Evolutionary conservation across 2,329 filamentous ascomycete genomes (phyloP), one percentile per base, ranked within the genome.

Genomic region (Cladosporium sp.): DNA sequence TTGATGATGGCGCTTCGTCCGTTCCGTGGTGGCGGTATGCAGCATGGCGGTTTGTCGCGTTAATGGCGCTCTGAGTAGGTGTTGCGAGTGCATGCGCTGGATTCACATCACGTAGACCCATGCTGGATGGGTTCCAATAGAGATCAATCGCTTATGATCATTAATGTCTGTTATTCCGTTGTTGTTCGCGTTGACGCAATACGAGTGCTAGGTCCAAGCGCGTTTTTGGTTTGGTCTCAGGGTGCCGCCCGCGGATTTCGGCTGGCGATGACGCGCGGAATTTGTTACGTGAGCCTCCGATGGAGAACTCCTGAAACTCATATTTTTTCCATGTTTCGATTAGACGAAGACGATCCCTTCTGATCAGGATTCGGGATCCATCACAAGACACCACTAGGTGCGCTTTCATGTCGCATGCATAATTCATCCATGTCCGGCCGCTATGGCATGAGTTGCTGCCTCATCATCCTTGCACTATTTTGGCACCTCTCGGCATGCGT

Each of bases 371-470:
- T 34, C 30, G 11, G 30, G 30, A 5, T 34, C 11, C 11, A 34
- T 12, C n/a, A 34, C 7, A 34, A 12, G 11, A 43, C 30, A 42
- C 30, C 28, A 12, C 43, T 28, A 30, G 43, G 66, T 38, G 68
- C 61, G 40, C 63, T 62, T 20, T 55, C 55, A 12, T 68, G 69
- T 51, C 60, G 63, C 30, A 64, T 63, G 47, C 43, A 62, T 11
- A 68, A 62, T 17, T 64, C 62, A 56, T 63, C 67, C 51, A 67
- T 66, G 47, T 61, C 63, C 25, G 63, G 56, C 3, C 39, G 28
- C 59, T 59, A 64, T 7, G 59, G 20, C 37, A 59, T 63, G 45
- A 59, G 49, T 11, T 42, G 39, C 57, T 62, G 66, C 39, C 20
- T 36, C 19, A 19, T 59, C 49, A 19, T 59, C 49, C 25, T 38